Evolutionary conservation across 305 asterid species (phyloP), one percentile per base, ranked within the genome.

Genomic region (Fraxinus nigra): DNA sequence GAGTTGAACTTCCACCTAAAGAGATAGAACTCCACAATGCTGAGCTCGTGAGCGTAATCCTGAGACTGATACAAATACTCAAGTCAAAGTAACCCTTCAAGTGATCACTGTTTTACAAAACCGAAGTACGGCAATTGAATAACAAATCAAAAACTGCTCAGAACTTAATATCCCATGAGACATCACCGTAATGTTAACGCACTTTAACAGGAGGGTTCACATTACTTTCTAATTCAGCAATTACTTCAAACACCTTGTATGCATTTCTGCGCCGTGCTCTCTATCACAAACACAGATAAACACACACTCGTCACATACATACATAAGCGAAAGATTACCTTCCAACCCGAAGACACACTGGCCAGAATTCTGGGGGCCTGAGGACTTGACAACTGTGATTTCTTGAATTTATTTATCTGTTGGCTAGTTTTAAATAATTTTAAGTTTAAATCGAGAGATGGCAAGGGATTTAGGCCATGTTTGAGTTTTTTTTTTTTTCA

Each of bases 241-340:
- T 85, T 83, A 72, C 84, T 5, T 83, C 88, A 79, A 85, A 85
- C 84, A 85, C 40, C 83, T 87, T 63, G 33, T 72, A 87, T 33
- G 88, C 90, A 83, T 30, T 8, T 59, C 26, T 20, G 5, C 1
- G 56, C 56, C 69, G 4, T 8, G 11, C 69, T 6, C 14, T n/a
- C 69, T 5, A 0, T 59, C 5, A 6, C 69, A 7, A 1, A 18
- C 22, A 3, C 24, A 14, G 10, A 51, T 0, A 16, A 5, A 34
- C 10, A 37, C 43, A 8, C 43, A 1, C 22, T 8, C 65, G 14
- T 1, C 37, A 54, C 14, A 51, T 54, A 4, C 26, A 54, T 16
- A n/a, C 65, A 54, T 61, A 2, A 7, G 30, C 13, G 4, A 20
- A 10, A 51, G 70, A 61, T 20, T 61, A n/a, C 72, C 70, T 61